phyloP scores from a whole-genome alignment of 176 grass and related monocot species.

The Otatea glauca region DNA sequence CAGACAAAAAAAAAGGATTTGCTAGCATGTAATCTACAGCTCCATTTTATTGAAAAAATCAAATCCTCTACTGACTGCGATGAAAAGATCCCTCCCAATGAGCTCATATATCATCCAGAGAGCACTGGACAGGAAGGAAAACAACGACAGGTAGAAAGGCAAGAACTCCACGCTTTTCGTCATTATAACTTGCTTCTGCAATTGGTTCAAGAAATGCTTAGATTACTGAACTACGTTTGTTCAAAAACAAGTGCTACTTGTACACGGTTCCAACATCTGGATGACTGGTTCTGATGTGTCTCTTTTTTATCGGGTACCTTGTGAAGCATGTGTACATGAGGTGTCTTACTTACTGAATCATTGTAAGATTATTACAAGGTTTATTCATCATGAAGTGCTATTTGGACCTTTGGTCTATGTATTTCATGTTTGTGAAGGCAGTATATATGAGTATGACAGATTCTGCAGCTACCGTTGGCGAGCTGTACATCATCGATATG shows the following conservation, averaged over 20 bases:
- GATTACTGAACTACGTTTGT: not conserved
- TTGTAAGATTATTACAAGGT: not conserved
- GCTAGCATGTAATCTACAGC: not conserved
- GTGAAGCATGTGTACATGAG: not conserved
- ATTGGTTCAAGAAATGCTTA: not conserved
- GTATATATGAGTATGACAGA: not conserved
- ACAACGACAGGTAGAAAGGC: slow-evolving; percentile 77
- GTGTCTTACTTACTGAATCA: not conserved
- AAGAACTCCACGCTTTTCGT: slow-evolving; percentile 79
- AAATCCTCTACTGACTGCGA: slow-evolving; percentile 43
- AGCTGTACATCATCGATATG: slow-evolving; percentile 74
- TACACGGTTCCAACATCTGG: not conserved
- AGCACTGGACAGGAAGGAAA: slow-evolving; percentile 66
- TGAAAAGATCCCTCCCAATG: slow-evolving; percentile 57
- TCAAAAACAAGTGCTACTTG: not conserved
- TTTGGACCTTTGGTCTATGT: not conserved
- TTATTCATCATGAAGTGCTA: not conserved
- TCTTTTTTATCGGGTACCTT: not conserved
- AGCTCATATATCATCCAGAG: slow-evolving; percentile 72
- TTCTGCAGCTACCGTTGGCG: slow-evolving; percentile 66
- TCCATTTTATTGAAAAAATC: not conserved
- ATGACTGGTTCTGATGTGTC: not conserved
- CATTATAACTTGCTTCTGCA: slow-evolving; percentile 65
- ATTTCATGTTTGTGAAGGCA: not conserved
- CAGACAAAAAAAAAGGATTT: not conserved